Evolutionary conservation across 2,329 filamentous ascomycete genomes (phyloP).

Genomic region (Alternaria novae-zelandiae): DNA sequence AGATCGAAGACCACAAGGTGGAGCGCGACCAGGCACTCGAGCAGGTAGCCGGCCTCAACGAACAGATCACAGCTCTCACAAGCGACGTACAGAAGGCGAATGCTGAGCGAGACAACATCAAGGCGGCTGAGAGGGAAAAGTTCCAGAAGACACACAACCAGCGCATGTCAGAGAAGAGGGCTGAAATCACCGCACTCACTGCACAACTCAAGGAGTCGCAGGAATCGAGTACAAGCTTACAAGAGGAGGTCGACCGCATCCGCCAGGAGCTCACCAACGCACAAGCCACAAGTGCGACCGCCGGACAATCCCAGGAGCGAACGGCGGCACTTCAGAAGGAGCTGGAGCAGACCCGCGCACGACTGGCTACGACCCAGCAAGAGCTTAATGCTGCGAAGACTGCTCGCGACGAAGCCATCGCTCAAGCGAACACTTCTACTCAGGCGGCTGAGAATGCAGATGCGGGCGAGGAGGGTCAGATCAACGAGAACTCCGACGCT

Average conservation of each 20-base stretch:
- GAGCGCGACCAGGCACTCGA: conserved; percentile 63
- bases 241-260: conserved; percentile 69
- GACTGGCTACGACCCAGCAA: conserved; percentile 32
- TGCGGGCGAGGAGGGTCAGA: conserved; percentile 56
- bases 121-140: conserved; percentile 56
- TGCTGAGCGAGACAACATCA: conserved; percentile 15
- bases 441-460: conserved; percentile 39
- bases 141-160: conserved; percentile 53
- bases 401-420: conserved; percentile 69
- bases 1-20: conserved; percentile 62
- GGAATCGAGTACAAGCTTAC: conserved; percentile 24
- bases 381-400: conserved; percentile 66
- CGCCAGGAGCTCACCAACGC: conserved; percentile 27
- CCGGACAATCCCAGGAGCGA: conserved; percentile 55
- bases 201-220: conserved; percentile 70
- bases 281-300: conserved; percentile 21
- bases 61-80: conserved; percentile 52
- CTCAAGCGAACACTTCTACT: conserved; percentile 53
- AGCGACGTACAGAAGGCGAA: conserved; percentile 17
- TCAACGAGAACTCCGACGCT: conserved; percentile 44
- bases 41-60: conserved; percentile 56
- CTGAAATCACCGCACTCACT: conserved; percentile 54
- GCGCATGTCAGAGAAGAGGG: conserved; percentile 51
- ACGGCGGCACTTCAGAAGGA: conserved; percentile 63
- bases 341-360: conserved; percentile 22